A percentile compares a stretch with the other conserved stretches of the same genome.
These are phyloP conservation scores for Fusarium graminum DNA, from an alignment of 2,329 filamentous ascomycete species.

Conservation along the genomic window DNA sequence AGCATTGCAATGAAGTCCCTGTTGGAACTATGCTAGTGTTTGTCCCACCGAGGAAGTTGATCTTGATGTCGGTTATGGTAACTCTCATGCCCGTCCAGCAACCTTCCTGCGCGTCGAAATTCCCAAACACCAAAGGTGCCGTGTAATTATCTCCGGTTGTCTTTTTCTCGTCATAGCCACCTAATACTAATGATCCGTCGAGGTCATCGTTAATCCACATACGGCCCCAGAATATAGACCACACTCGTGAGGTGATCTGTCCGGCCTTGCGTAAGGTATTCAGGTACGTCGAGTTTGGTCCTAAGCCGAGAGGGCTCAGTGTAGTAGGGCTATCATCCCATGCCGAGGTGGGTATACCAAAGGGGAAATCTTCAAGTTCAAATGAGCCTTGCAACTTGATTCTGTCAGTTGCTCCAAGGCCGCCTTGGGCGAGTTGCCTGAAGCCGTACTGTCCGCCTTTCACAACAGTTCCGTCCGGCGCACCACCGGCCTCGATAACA, in stretches of 20 bases:
- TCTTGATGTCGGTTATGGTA: slow-evolving; percentile 39
- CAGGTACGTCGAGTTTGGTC: slow-evolving; percentile 51
- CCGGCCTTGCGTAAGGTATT: slow-evolving; percentile 42
- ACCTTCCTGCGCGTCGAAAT: slow-evolving; percentile 30
- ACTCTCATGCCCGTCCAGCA: slow-evolving; percentile 46
- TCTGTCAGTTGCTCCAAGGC: slow-evolving; percentile 44
- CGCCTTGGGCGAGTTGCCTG: slow-evolving; percentile 39
- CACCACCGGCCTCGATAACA: slow-evolving; percentile 40
- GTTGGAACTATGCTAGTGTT: slow-evolving; percentile 48
- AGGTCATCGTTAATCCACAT: slow-evolving; percentile 48
- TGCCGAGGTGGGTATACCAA: slow-evolving; percentile 46
- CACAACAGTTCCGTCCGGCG: slow-evolving; percentile 21
- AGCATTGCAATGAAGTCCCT: slow-evolving; percentile 44
- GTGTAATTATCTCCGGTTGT: slow-evolving; percentile 49
- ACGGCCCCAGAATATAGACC: slow-evolving; percentile 56
- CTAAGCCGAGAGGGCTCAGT: slow-evolving; percentile 49
- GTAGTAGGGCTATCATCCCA: slow-evolving; percentile 50
- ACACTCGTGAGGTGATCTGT: slow-evolving; percentile 49
- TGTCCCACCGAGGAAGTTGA: slow-evolving; percentile 49
- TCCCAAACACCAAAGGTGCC: slow-evolving; percentile 34
- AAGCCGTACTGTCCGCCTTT: slow-evolving; percentile 43
- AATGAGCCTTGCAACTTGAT: slow-evolving; percentile 17
- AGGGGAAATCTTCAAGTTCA: slow-evolving; percentile 27
- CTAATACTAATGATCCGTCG: slow-evolving; percentile 51
- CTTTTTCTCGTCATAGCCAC: slow-evolving; percentile 54